Evolutionary conservation across 106 monocot species (phyloP), one percentile per base, ranked within the genome.

Genomic region (Apostasia shenzhenica): DNA sequence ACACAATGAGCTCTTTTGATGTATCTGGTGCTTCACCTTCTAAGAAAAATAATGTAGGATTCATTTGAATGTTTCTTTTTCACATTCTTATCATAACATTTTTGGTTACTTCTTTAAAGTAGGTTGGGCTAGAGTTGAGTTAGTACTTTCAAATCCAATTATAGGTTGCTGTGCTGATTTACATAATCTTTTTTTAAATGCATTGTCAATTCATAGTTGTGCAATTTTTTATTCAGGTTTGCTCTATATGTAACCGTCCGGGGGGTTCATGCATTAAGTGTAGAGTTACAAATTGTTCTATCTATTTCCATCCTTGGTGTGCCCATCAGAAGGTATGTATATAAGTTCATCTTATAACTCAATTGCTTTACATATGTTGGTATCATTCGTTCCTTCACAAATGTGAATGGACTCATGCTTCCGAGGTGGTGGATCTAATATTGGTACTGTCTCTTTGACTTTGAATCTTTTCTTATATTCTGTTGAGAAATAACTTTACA

Each of bases 221-320:
- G 61, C 13, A 68, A 38, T 66, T 6, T 51, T 56, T 1, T 67
- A 13, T 55, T 69, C 78, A 84, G 88, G 73, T 73, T 43, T 88
- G 88, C 67, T 84, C 88, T 59, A 67, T 88, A 5, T 88, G 88
- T 50, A 79, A 78, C 55, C 68, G 88, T 54, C 73, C 62, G 37
- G 83, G 90, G 3, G 94, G 94, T 54, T 83, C 85, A 44, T 88
- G 87, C 59, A 87, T 91, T 70, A 49, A 59, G 60, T 94, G 94
- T 56, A 87, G 94, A 65, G 77, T 90, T 77, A 14, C 63, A 43
- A 77, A 72, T 73, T 94, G 94, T 40, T 61, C 77, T 52, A 54
- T 79, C 57, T 47, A 83, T 67, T 94, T 94, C 70, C 94, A 94
- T 77, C 87, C 94, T 56, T 94, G 94, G 94, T 94, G 94, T 85